Evolutionary conservation across 495 filamentous ascomycete genomes (phyloP), one percentile per base, ranked within the genome.

Genomic region (Saxophila tyrrhenica): DNA sequence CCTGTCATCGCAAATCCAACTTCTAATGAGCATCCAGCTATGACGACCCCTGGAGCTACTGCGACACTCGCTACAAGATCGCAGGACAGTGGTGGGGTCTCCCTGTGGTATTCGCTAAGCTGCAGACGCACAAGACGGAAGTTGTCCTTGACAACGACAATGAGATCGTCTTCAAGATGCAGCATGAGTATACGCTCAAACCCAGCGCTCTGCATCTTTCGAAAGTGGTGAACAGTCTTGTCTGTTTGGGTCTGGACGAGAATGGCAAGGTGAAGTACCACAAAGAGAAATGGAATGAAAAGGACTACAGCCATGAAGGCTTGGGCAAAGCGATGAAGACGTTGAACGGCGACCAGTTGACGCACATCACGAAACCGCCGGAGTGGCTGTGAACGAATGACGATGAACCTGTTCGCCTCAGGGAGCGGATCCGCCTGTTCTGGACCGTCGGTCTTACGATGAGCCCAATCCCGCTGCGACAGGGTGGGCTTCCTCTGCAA

Each of bases 281-380:
- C 55, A 75, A 77, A 59, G 72, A 75, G 57, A 72, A 72, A 73
- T 77, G 70, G 73, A 75, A 75, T 51, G 65, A 73, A 51, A 76
- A 74, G 60, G 72, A 74, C 51, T 75, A 75, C 57, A 72, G 66
- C 48, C 70, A 77, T 62, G 68, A 73, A 45, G 74, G 74, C 3
- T 23, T 76, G 25, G 73, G 73, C 8, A 73, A 70, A 61, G 47
- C 70, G 10, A 59, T 75, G 57, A 75, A 76, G 68, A 72, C 67
- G 52, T 52, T 76, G 45, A 76, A 77, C 65, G 72, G 73, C 11
- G 73, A 73, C 55, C 56, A 72, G 50, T 63, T 75, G 59, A 75
- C 69, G 1, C 13, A 35, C 13, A 35, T 35, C 13, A 35, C 29
- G 29, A 5, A 35, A 13, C 29, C 29, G 29, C 29, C 29, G 29